Conservation (phyloP, 306 rosid genomes). For the Luffa aegyptiaca region DNA sequence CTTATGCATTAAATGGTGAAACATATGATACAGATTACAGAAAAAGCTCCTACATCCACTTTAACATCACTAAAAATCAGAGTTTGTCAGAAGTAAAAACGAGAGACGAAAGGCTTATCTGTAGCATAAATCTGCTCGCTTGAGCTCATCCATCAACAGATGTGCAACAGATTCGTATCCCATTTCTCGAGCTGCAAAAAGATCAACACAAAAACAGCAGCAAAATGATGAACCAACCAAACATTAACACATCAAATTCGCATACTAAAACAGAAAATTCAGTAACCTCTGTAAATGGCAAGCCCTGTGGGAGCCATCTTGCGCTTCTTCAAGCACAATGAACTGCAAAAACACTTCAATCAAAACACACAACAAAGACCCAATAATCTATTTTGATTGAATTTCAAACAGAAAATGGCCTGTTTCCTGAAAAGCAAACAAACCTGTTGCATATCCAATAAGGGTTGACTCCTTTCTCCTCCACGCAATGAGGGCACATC, state of each 20-base stretch:
- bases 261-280: neutral
- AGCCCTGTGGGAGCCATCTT: conserved; percentile 61
- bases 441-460: conserved; percentile 85
- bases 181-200: conserved; percentile 36
- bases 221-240: neutral
- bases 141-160: conserved; percentile 56
- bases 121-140: conserved; percentile 17
- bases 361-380: neutral
- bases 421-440: neutral
- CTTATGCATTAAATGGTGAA: neutral
- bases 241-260: neutral
- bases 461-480: conserved; percentile 46
- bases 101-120: neutral
- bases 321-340: conserved; percentile 49
- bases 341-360: conserved; percentile 23
- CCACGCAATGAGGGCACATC: conserved; percentile 83
- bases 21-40: neutral
- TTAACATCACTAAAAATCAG: neutral
- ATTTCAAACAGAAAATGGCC: neutral
- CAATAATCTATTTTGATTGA: neutral
- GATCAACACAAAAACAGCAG: neutral
- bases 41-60: neutral
- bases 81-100: neutral
- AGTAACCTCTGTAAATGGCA: conserved; percentile 50
- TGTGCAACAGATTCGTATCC: conserved; percentile 69